Percentiles rank a stretch among this genome's conserved stretches.
phyloP scores from a whole-genome alignment of 371 early-diverging fungal species.

The Lichtheimia corymbifera region DNA sequence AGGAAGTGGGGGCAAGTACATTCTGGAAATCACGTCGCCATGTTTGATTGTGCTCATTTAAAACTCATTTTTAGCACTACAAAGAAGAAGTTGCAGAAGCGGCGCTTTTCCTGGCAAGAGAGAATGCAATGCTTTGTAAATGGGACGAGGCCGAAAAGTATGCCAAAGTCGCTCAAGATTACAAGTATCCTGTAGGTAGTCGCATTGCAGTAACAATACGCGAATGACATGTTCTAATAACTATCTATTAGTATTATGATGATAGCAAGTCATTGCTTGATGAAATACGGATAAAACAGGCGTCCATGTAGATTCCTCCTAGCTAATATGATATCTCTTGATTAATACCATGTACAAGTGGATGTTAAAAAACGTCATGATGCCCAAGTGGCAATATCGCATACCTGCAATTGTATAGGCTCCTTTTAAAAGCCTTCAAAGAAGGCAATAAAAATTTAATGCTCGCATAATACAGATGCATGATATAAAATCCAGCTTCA shows the following conservation, averaged over 20 bases:
- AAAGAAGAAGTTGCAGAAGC: conserved; percentile 63
- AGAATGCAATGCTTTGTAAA: conserved; percentile 53
- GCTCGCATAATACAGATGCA: too few relatives aligned
- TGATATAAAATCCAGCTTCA: too few relatives aligned
- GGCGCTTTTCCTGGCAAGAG: conserved; percentile 57
- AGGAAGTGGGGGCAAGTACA: conserved; percentile 39
- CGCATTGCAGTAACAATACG: background rate
- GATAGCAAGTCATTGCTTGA: conserved; percentile 45
- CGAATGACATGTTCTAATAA: background rate
- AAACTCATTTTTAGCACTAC: conserved; percentile 27
- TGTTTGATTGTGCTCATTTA: background rate
- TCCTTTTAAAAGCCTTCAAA: too few relatives aligned
- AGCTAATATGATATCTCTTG: too few relatives aligned
- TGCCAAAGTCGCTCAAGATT: conserved; percentile 41
- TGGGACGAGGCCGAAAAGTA: conserved; percentile 45
- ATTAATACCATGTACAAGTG: too few relatives aligned
- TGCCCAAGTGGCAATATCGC: too few relatives aligned
- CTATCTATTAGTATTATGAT: conserved; percentile 42
- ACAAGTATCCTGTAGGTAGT: conserved; percentile 37
- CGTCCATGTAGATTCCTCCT: background rate
- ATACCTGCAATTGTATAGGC: too few relatives aligned
- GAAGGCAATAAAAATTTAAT: too few relatives aligned
- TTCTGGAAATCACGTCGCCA: background rate
- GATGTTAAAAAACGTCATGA: too few relatives aligned
- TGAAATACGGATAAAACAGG: conserved; percentile 26